Conservation (phyloP, 257 asterid species). For the Capsicum baccatum region DNA sequence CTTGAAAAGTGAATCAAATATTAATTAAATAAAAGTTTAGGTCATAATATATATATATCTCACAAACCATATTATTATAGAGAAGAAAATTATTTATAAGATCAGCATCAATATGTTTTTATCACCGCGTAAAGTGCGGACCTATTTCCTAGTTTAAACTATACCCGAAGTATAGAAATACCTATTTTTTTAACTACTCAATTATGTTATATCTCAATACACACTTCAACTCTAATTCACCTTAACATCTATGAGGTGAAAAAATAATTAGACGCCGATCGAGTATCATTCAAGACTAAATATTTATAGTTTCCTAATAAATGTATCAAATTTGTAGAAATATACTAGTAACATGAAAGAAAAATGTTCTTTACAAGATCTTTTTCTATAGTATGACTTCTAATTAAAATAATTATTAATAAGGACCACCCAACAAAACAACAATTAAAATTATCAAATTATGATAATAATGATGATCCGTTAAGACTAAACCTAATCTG, state of each 20-base stretch:
- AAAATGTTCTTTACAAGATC: too few relatives aligned
- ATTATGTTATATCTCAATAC: too few relatives aligned
- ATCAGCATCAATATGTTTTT: too few relatives aligned
- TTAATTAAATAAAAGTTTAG: too few relatives aligned
- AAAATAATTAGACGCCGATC: neutral
- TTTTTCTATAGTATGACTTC: neutral
- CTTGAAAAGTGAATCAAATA: too few relatives aligned
- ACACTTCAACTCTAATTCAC: neutral
- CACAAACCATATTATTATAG: too few relatives aligned
- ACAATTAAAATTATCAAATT: neutral
- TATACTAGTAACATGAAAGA: neutral
- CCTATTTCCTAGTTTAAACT: too few relatives aligned
- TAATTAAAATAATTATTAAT: neutral
- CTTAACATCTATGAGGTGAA: neutral
- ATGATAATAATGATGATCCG: neutral
- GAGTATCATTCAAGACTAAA: neutral
- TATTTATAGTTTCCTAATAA: neutral
- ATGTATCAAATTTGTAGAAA: neutral
- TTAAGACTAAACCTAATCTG: conserved; percentile 10
- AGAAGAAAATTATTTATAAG: too few relatives aligned
- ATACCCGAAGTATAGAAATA: too few relatives aligned
- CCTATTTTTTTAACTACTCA: too few relatives aligned
- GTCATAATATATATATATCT: too few relatives aligned
- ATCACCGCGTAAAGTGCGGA: too few relatives aligned
- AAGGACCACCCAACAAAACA: neutral